Percentiles rank a stretch among this genome's conserved stretches.
These are phyloP conservation scores for Petunia secreta DNA, from an alignment of 257 asterid genomes.

Conservation along the genomic window DNA sequence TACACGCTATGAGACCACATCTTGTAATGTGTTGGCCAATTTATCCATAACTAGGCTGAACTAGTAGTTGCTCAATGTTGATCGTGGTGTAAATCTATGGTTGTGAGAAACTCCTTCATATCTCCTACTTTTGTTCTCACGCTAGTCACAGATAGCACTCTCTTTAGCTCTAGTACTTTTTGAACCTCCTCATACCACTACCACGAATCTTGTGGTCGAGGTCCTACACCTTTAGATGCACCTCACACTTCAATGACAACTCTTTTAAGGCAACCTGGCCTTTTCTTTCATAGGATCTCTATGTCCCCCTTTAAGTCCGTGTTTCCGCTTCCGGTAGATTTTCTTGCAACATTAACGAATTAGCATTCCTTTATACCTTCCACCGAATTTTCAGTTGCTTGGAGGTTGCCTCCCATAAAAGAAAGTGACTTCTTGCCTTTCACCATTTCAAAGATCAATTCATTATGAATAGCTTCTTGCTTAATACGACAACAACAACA, in stretches of 20 bases:
- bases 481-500: too few species aligned
- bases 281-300: background rate
- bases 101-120: background rate
- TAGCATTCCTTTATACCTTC: background rate
- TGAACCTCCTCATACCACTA: slow-evolving; percentile 9
- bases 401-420: too few species aligned
- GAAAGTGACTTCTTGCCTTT: too few species aligned
- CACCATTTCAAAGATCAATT: too few species aligned
- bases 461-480: too few species aligned
- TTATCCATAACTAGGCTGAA: too few species aligned
- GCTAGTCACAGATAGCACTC: background rate
- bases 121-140: background rate
- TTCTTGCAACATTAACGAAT: background rate
- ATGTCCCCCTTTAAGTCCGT: background rate
- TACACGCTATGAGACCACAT: too few species aligned
- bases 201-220: background rate
- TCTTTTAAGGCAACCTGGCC: slow-evolving; percentile 15
- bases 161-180: slow-evolving; percentile 8
- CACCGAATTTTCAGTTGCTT: too few species aligned
- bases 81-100: too few species aligned
- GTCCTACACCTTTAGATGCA: slow-evolving; percentile 12
- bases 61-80: too few species aligned
- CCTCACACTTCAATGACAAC: background rate
- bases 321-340: background rate
- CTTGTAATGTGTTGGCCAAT: too few species aligned